Base-by-base conservation (phyloP, 176 grass and related monocot genomes). In the Musa schizocarpa region DNA sequence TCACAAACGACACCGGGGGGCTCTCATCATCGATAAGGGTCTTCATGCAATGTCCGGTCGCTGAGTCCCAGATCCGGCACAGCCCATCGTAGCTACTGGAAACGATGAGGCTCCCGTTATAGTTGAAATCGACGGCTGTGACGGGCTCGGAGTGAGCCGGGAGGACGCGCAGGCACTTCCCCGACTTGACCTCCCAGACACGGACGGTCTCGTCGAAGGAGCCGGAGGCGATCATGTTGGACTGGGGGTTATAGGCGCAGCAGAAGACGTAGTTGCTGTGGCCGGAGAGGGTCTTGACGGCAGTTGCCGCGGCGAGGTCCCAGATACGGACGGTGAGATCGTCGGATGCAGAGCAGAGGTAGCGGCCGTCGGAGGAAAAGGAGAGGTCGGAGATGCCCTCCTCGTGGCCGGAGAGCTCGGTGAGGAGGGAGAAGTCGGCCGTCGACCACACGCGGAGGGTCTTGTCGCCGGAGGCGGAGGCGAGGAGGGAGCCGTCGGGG, bases 121-220 rank as follows among this genome's bases (percentile, higher is more conserved):
- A 56, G 56, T 76, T 63, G 16, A 63, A 76, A 21, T 76, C 74
- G 34, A 76, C 74, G 27, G 74, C 56, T 2, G 74, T 76, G 54
- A 76, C 56, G 56, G 74, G 74, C 9, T 76, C 74, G 13, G 74
- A 76, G 57, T 76, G 74, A 19, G 56, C 56, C 24, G 74, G 74
- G 17, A 75, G 16, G 16, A 75, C 73, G 8, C 73, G 73, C 10
- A 75, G 16, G 19, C 55, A 62, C 29, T 76, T 76, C 16, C 56
- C 25, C 56, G 74, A 62, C 74, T 76, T 76, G 74, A 63, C 74
- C 13, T 76, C 74, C 74, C 74, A 76, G 27, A 76, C 29, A 17
- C 74, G 74, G 55, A 76, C 74, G 9, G 74, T 76, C 56, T 76
- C 74, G 55, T 76, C 74, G 26, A 76, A 76, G 74, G 54, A 59